phyloP scores from a whole-genome alignment of 2,329 filamentous ascomycete genomes.

The Aspergillus novoparasiticus region DNA sequence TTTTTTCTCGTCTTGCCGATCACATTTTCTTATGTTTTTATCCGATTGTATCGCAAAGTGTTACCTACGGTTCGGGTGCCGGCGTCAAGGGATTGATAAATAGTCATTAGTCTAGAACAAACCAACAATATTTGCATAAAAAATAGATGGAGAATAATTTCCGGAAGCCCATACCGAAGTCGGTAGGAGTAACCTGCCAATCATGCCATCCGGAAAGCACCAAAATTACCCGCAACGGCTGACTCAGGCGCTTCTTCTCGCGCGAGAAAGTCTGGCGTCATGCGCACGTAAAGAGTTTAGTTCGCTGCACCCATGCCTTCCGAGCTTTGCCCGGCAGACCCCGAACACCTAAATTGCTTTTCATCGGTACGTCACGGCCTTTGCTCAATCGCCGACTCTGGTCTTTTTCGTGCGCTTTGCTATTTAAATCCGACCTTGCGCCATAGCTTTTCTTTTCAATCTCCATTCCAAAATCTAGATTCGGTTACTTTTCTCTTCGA shows the following conservation, averaged over 20 bases:
- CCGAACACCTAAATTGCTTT: slow-evolving; percentile 20
- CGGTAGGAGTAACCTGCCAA: neutral
- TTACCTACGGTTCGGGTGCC: neutral
- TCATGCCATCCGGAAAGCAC: neutral
- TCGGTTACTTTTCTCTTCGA: neutral
- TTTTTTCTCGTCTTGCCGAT: neutral
- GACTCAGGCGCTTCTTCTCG: neutral
- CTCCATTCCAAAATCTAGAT: neutral
- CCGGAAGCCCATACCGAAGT: neutral
- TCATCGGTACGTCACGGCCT: slow-evolving; percentile 29
- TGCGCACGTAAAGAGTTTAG: neutral
- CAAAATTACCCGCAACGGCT: neutral
- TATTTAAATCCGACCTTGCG: slow-evolving; percentile 1
- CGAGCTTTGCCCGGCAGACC: slow-evolving; percentile 24
- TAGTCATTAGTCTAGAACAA: neutral
- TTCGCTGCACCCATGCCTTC: neutral
- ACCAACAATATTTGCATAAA: neutral
- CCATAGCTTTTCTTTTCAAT: neutral
- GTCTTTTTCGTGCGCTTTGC: slow-evolving; percentile 12
- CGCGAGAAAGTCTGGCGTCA: slow-evolving; percentile 7
- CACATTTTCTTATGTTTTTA: neutral
- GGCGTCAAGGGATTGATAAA: neutral
- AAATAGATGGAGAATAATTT: neutral
- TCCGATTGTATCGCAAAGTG: neutral
- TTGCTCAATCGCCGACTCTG: slow-evolving; percentile 14